Evolutionary conservation across 306 rosid genomes (phyloP).

Genomic region (Adenanthera pavonina): DNA sequence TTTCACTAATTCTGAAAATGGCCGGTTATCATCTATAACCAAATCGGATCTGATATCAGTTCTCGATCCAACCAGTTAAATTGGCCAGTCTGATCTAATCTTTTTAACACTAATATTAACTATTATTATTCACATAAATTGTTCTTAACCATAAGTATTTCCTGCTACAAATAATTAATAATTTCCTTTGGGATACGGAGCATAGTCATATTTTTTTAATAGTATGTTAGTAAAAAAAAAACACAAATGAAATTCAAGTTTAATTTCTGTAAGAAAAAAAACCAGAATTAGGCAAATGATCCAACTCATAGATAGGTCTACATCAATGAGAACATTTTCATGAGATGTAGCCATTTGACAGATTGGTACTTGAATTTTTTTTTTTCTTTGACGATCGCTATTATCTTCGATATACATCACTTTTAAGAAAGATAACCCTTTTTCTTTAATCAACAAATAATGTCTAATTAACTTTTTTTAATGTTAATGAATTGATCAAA

Average conservation of each 20-base stretch:
- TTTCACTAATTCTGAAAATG: no score
- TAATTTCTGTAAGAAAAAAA: neutral
- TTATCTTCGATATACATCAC: constrained; percentile 38
- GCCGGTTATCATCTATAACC: no score
- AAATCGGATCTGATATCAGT: no score
- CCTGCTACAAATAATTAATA: no score
- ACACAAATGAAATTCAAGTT: neutral
- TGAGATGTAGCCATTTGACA: constrained; percentile 50
- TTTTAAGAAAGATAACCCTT: constrained; percentile 1
- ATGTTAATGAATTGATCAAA: constrained; percentile 20
- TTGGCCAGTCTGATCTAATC: no score
- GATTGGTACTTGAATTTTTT: constrained; percentile 36
- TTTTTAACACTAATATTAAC: no score
- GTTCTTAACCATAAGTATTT: no score
- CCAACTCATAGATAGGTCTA: neutral
- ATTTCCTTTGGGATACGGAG: no score
- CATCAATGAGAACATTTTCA: constrained; percentile 47
- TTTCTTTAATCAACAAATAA: constrained; percentile 13
- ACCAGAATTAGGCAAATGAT: neutral
- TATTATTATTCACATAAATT: no score
- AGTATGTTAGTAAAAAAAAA: neutral
- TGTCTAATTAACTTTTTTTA: neutral
- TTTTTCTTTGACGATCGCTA: constrained; percentile 52
- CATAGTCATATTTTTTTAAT: no score
- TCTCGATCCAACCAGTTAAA: no score